Base-by-base conservation (phyloP, 257 asterid genomes). In the Plectranthus barbatus region DNA sequence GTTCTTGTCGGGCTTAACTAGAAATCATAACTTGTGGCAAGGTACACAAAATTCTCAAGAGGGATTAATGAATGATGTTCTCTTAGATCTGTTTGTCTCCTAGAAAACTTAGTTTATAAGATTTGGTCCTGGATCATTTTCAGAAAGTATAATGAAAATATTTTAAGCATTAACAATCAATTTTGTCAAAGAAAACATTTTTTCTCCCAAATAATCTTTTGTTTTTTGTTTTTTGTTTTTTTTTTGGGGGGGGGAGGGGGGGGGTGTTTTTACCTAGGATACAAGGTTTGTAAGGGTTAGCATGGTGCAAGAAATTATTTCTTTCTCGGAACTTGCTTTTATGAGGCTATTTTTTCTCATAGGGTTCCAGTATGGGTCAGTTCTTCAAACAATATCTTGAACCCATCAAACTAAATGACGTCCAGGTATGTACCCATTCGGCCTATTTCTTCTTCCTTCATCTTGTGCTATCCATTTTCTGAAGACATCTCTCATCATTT, bases 311-410 rank as follows among this genome's bases (percentile, higher is more conserved):
- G 68, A 64, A 17, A 50, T 41, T 41, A 17, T 46, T 62, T 76
- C n/a, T 53, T 42, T 21, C 52, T 52, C 9, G 17, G 56, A 45
- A 31, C 73, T 58, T 70, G 53, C 23, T 66, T 60, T 49, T 39
- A 67, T 34, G 69, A 49, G 68, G 54, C 15, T 65, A 36, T 24
- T 46, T 72, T 64, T 72, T 39, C 62, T 54, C 34, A 50, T 74
- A 93, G 95, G 99, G 97, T 75, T 93, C 97, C 56, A 90, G 99
- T 71, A 67, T 93, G 95, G 97, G 99, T 71, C 99, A 90, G 78
- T 93, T 90, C 74, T 93, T 87, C 80, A 76, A 75, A 68, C 91
- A 87, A 45, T 93, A 90, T 85, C 99, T 93, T 21, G 90, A 87
- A 79, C 96, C 97, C 66, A 93, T 93, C 76, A 93, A 84, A 68